phyloP scores from a whole-genome alignment of 1,284 basidiomycete species.

The Volvariella surrecta region DNA sequence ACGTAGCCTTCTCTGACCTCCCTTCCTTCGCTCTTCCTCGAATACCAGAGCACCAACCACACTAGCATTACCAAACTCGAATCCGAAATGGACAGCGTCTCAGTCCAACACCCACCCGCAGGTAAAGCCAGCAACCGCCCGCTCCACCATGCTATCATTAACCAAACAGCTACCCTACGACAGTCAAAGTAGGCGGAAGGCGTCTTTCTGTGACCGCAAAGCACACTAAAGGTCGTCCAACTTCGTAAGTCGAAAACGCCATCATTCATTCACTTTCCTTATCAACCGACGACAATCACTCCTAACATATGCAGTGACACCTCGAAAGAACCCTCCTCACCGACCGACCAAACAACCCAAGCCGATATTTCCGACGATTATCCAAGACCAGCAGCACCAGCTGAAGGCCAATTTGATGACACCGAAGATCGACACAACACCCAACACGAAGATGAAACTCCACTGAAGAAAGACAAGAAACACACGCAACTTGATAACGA shows the following conservation, averaged over 20 bases:
- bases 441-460: conserved; percentile 42
- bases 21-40: too few relatives aligned
- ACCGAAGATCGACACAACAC: conserved; percentile 27
- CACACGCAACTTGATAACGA: conserved; percentile 36
- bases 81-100: too few relatives aligned
- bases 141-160: conserved; percentile 9
- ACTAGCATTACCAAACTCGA: too few relatives aligned
- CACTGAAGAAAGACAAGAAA: conserved; percentile 44
- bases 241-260: conserved; percentile 4
- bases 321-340: background rate
- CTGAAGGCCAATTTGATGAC: too few relatives aligned
- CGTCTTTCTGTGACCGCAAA: conserved; percentile 40
- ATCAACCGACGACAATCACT: background rate
- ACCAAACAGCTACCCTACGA: background rate
- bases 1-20: too few relatives aligned
- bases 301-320: background rate
- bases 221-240: background rate
- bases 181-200: conserved; percentile 60
- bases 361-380: conserved; percentile 37
- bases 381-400: conserved; percentile 47
- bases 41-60: too few relatives aligned
- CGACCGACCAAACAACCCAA: conserved; percentile 20
- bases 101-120: conserved; percentile 20
- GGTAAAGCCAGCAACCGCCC: conserved; percentile 20
- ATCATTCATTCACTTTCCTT: too few relatives aligned